Base-by-base conservation (phyloP, 2,329 filamentous ascomycete genomes). In the Aphanoascus verrucosus region DNA sequence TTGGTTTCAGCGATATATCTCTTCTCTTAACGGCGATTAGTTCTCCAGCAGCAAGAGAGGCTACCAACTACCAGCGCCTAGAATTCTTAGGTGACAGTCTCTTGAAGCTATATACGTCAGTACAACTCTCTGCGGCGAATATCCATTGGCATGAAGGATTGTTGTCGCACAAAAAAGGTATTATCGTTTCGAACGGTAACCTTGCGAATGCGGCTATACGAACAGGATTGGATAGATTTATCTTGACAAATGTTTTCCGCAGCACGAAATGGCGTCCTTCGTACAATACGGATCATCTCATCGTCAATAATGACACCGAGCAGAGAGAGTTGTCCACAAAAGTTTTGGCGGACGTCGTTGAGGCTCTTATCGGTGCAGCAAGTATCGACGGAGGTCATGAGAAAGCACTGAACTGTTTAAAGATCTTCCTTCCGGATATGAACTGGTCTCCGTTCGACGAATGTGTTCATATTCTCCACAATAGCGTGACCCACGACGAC, bases 71-170 rank as follows among this genome's bases (percentile, higher is more conserved):
- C 63, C 85, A 97, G 61, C 76, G 85, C 2, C 72, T 94, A 0
- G 93, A 97, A 64, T 94, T 94, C 60, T 71, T 96, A 0, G 93
- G 93, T 0, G 91, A 97, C 62, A 82, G 82, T 0, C 74, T 94
- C 1, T 74, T 97, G 37, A 97, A 97, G 62, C 79, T 84, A 54
- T 81, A 80, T 45, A 77, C 85, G 0, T 81, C 82, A 0, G 65
- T 88, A 1, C 83, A 88, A 53, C 74, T 90, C 3, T 74, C 77
- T 63, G 74, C 76, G 15, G 64, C 74, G 32, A 68, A 89, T 56
- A 78, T 79, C 0, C 69, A 75, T 3, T 88, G 81, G 77, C 87
- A 87, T 0, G 91, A 96, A 67, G 83, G 86, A 0, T 84, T 83
- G 56, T 75, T 97, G 0, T 83, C 84, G 0, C 68, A 72, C 1